Base-by-base conservation (phyloP, 352 stramenopile genomes). In the Elongisporangium senticosum region DNA sequence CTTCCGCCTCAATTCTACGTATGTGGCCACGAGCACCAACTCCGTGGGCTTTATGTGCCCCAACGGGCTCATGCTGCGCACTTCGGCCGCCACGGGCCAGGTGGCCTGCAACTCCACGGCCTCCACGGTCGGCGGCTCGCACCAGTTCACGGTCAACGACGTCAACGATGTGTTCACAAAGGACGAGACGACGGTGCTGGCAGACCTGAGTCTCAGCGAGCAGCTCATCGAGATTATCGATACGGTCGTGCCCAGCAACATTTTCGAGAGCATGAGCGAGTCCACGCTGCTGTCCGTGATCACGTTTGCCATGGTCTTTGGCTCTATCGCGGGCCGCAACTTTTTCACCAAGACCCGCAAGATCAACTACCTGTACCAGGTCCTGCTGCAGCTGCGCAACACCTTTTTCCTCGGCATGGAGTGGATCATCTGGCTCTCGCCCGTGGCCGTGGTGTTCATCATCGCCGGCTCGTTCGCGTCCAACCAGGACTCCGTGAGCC, bases 391-490 rank as follows among this genome's bases (percentile, higher is more conserved):
- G 63, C 57, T 86, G 2, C 80, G 80, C 52, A 87, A 89, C 64
- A 80, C 78, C 14, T 83, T 90, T 58, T 89, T 90, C 55, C 49
- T 89, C 26, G 63, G 79, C 14, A 77, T 91, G 57, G 69, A 89
- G 58, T 89, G 77, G 71, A 71, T 86, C 39, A 88, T 89, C 23
- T 85, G 62, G 64, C 58, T 83, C 50, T 87, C 81, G n/a, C 79
- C 81, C 1, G 59, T 80, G 0, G 83, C 81, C 5, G 76, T 90
- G 48, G 58, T 89, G 2, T 93, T 78, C 8, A 86, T 83, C 54
- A 75, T 90, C 28, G 68, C 73, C 5, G 81, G 77, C 0, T 68
- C 79, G 22, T 87, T 89, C 59, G 74, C 79, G 1, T 71, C 63
- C 7, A 83, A 88, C 65, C 71, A 86, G 47, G 55, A 69, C 19